Evolutionary conservation across 2,329 filamentous ascomycete species (phyloP), one percentile per base, ranked within the genome.

Genomic region (Stemphylium vesicarium): DNA sequence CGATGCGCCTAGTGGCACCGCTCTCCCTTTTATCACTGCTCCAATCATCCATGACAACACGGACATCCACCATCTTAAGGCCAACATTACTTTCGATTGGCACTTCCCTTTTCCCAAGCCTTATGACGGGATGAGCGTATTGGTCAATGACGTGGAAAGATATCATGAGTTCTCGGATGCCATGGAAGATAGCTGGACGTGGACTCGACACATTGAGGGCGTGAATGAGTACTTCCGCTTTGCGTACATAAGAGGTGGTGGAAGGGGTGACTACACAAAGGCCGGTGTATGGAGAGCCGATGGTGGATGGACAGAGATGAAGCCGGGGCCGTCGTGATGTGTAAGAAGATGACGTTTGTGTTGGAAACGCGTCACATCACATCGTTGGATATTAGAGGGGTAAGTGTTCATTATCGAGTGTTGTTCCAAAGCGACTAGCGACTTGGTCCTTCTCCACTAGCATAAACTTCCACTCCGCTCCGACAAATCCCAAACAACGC

Each of bases 91-190:
- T 10, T 91, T 93, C 59, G 83, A 84, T 0, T 90, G 75, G 76
- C 78, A 61, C 52, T 67, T 69, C 29, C 75, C 75, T 10, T 79
- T 81, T 12, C 76, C 80, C 8, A 77, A 81, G 18, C 54, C 68
- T 8, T 91, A 87, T 63, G 89, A 94, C 65, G 91, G 91, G 11
- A 83, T 96, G 55, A 91, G 88, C 69, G 83, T 95, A 13, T 79
- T 96, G 0, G 89, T 96, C 60, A 95, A 96, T 68, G 91, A 96
- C 64, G 91, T 96, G 0, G 91, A 96, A 75, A 80, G 90, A 16
- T 92, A 88, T 72, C 80, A 88, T n/a, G 84, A 84, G 5, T 94
- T 88, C 73, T 69, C 79, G 16, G 88, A 89, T 57, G 38, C 59
- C 4, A 62, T 66, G 44, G 51, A 59, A 35, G 64, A 71, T 2